These are phyloP conservation scores for Prototheca stagnorum DNA, from an alignment of 163 green algal genomes.

Conservation along the genomic window DNA sequence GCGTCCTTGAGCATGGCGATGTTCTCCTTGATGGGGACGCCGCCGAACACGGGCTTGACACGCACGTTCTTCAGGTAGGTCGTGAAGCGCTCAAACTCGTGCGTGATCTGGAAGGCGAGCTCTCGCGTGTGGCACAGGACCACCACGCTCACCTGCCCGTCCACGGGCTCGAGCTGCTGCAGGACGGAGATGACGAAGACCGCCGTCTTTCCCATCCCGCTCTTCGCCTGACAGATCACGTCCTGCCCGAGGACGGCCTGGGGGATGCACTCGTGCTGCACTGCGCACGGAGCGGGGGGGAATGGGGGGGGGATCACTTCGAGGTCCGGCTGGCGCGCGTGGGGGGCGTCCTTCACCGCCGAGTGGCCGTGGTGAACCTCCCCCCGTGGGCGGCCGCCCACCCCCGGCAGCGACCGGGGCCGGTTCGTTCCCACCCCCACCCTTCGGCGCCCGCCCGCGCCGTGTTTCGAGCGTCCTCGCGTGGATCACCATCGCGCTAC, in stretches of 20 bases:
- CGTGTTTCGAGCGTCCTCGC: no score
- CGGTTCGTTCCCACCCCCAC: no score
- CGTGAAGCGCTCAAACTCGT: constrained; percentile 94
- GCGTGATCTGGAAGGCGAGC: constrained; percentile 94
- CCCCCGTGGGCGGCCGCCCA: not conserved
- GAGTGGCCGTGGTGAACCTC: not conserved
- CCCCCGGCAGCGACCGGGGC: not conserved
- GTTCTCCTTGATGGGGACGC: constrained; percentile 74
- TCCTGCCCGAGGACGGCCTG: constrained; percentile 95
- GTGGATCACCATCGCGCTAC: no score
- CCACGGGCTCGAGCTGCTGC: constrained; percentile 89
- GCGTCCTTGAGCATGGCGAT: constrained; percentile 70
- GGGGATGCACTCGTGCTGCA: constrained; percentile 98
- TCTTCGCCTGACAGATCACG: constrained; percentile 98
- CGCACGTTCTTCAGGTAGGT: constrained; percentile 72
- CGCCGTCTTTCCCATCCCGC: constrained; percentile 98
- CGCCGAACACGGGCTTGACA: constrained; percentile 88
- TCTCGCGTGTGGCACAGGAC: constrained; percentile 96
- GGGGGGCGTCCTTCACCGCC: not conserved
- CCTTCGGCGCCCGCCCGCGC: no score
- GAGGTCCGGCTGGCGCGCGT: no score
- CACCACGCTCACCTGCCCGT: constrained; percentile 54
- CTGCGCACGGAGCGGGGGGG: constrained; percentile 32
- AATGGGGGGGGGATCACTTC: not conserved
- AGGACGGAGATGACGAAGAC: constrained; percentile 97